phyloP scores from a whole-genome alignment of 257 asterid genomes.

The Ajuga chamaepitys region DNA sequence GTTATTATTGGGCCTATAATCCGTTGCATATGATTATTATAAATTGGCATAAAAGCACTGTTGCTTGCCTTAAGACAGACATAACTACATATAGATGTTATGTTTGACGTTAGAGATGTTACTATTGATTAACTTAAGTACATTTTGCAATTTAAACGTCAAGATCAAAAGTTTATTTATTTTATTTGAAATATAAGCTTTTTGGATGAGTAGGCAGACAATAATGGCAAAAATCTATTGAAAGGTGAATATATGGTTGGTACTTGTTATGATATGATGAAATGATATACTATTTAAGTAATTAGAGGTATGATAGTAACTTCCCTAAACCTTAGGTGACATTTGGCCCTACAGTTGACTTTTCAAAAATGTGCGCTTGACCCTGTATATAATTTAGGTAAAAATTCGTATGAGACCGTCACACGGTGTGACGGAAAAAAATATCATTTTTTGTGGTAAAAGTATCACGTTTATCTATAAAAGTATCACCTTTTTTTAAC shows the following conservation, averaged over 20 bases:
- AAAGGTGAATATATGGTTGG: not conserved
- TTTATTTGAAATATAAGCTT: not conserved
- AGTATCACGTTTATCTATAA: no score
- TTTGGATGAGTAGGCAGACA: not conserved
- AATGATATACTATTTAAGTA: constrained; percentile 2
- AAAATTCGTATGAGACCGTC: no score
- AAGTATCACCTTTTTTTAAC: no score
- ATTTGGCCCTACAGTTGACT: constrained; percentile 12
- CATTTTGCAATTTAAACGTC: not conserved
- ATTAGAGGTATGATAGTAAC: not conserved
- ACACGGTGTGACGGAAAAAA: no score
- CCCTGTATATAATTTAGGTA: no score
- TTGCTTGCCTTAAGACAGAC: not conserved
- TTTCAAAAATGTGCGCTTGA: not conserved
- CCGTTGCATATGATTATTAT: not conserved
- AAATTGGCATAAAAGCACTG: not conserved
- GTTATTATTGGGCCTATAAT: not conserved
- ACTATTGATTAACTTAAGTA: not conserved
- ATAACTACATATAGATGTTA: not conserved
- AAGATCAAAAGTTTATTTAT: not conserved
- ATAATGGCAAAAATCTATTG: constrained; percentile 6
- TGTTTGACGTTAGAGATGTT: not conserved
- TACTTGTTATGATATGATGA: not conserved
- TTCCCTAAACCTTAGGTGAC: constrained; percentile 11
- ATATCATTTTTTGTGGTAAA: no score